These are phyloP conservation scores for Sporobolomyces pararoseus DNA, from an alignment of 768 basidiomycete genomes.

Conservation along the genomic window DNA sequence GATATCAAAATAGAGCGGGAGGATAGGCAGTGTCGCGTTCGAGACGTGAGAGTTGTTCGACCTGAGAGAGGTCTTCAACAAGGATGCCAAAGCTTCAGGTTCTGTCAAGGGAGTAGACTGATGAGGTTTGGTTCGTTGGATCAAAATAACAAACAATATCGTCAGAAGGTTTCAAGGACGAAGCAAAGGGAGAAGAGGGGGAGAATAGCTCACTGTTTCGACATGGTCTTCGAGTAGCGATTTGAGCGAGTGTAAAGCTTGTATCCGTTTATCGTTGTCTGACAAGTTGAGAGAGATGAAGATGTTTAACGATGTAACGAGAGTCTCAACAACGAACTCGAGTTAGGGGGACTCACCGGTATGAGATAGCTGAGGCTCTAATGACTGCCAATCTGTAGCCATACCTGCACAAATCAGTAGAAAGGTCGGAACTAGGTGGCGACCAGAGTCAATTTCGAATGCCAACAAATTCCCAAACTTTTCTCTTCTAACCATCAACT, in stretches of 20 bases:
- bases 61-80: slow-evolving; percentile 70
- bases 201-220: not conserved
- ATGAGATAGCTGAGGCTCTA: not conserved
- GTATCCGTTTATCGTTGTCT: slow-evolving; percentile 37
- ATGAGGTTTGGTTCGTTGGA: no score
- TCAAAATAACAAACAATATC: no score
- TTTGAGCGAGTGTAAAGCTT: not conserved
- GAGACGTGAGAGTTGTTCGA: slow-evolving; percentile 77
- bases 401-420: not conserved
- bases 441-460: slow-evolving; percentile 1
- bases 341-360: slow-evolving; percentile 3
- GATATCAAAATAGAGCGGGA: slow-evolving; percentile 51
- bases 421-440: not conserved
- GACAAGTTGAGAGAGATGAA: not conserved
- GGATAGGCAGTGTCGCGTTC: slow-evolving; percentile 67
- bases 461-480: not conserved
- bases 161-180: no score
- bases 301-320: slow-evolving; percentile 9
- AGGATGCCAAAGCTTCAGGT: slow-evolving; percentile 64
- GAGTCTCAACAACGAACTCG: not conserved
- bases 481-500: no score
- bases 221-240: not conserved
- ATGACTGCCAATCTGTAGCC: slow-evolving; percentile 5
- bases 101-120: slow-evolving; percentile 71
- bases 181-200: no score